Evolutionary conservation across 2,329 filamentous ascomycete species (phyloP).

Genomic region (Didymella lethalis): DNA sequence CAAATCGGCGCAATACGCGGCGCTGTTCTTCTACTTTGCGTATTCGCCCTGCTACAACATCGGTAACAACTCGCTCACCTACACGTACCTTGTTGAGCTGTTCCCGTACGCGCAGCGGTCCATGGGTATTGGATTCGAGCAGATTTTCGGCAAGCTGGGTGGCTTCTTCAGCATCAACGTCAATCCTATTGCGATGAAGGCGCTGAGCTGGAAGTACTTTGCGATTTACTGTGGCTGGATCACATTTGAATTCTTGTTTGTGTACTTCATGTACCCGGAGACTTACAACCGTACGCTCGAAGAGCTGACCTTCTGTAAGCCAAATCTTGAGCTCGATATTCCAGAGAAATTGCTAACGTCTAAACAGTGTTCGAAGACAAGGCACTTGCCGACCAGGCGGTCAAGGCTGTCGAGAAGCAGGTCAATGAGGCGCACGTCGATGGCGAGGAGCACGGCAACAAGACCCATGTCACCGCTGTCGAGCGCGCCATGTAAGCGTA

Average conservation of each 20-base stretch:
- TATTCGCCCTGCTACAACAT: constrained; percentile 69
- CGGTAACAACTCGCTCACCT: constrained; percentile 71
- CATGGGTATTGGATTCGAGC: constrained; percentile 66
- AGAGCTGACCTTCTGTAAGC: constrained; percentile 64
- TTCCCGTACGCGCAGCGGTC: constrained; percentile 66
- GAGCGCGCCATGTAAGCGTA: constrained; percentile 28
- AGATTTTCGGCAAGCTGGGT: constrained; percentile 62
- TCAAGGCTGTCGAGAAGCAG: constrained; percentile 47
- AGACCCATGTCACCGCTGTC: constrained; percentile 28
- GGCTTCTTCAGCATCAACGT: constrained; percentile 59
- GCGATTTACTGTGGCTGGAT: constrained; percentile 65
- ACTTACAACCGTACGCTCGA: constrained; percentile 64
- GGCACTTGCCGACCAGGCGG: constrained; percentile 43
- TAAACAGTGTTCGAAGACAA: constrained; percentile 48
- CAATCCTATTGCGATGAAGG: constrained; percentile 66
- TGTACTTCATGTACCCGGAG: constrained; percentile 69
- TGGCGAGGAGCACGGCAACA: constrained; percentile 28
- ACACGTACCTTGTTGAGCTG: constrained; percentile 67
- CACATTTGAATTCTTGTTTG: constrained; percentile 60
- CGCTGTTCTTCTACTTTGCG: constrained; percentile 67
- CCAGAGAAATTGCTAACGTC: constrained; percentile 15
- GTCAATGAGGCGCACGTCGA: constrained; percentile 35
- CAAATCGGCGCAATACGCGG: constrained; percentile 50
- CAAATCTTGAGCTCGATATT: rapidly evolving
- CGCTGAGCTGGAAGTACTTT: constrained; percentile 64